phyloP scores from a whole-genome alignment of 176 grass and related monocot species.

The Saccharum officinarum region DNA sequence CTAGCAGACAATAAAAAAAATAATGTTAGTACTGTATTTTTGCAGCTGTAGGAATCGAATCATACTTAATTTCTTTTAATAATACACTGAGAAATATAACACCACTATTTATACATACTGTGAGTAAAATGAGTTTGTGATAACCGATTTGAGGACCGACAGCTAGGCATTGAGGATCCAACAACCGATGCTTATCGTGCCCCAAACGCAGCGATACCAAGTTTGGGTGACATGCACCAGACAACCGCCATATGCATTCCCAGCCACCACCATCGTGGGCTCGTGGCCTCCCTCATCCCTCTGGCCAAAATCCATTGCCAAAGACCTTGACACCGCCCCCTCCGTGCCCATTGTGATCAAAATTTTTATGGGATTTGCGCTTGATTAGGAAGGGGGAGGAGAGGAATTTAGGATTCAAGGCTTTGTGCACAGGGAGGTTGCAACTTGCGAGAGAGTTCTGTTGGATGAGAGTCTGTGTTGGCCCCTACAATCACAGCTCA shows the following conservation, averaged over 20 bases:
- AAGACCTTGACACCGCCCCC: neutral
- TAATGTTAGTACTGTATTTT: neutral
- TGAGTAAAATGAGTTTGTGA: neutral
- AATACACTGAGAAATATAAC: neutral
- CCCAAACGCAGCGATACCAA: neutral
- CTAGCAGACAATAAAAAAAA: neutral
- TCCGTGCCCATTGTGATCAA: neutral
- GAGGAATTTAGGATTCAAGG: neutral
- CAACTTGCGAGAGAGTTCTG: neutral
- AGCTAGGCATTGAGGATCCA: neutral
- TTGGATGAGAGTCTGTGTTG: neutral
- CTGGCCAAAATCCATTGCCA: neutral
- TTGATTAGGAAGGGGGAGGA: neutral
- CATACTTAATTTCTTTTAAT: neutral
- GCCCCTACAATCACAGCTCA: too few relatives aligned
- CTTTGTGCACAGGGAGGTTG: neutral
- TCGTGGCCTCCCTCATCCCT: neutral
- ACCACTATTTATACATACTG: neutral
- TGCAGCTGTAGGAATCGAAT: neutral
- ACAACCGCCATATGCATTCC: neutral
- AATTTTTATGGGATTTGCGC: neutral
- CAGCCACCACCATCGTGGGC: neutral
- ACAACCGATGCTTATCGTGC: neutral
- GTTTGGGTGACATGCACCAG: neutral
- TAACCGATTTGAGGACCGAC: neutral